Evolutionary conservation across 345 rosid genomes (phyloP).

Genomic region (Kernera saxatilis): DNA sequence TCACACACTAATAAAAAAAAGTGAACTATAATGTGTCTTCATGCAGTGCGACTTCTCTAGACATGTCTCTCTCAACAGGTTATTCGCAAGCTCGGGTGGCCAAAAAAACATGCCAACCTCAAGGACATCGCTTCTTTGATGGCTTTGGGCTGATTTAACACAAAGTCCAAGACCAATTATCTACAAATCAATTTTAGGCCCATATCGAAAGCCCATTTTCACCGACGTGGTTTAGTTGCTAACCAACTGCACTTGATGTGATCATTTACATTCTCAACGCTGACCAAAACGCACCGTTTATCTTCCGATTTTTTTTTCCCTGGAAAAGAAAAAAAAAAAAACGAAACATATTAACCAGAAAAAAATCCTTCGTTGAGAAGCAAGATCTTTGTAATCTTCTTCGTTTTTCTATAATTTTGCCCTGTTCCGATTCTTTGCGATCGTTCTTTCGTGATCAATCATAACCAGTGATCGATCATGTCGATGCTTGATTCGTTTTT

Average conservation of each 20-base stretch:
- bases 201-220: not conserved
- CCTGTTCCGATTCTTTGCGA: not conserved
- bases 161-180: too few relatives aligned
- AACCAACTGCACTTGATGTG: slow-evolving; percentile 1
- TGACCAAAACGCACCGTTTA: not conserved
- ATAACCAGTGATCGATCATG: slow-evolving; percentile 26
- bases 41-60: too few relatives aligned
- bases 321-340: not conserved
- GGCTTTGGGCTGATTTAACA: too few relatives aligned
- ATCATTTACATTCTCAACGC: not conserved
- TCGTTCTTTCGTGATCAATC: slow-evolving; percentile 2
- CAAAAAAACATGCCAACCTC: too few relatives aligned
- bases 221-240: slow-evolving; percentile 23
- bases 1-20: too few relatives aligned
- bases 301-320: not conserved
- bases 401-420: not conserved
- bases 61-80: too few relatives aligned
- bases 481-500: slow-evolving; percentile 89
- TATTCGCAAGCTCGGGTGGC: too few relatives aligned
- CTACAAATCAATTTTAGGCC: too few relatives aligned
- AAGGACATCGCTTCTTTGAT: too few relatives aligned
- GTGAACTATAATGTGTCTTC: too few relatives aligned
- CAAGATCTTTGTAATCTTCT: slow-evolving; percentile 16
- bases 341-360: not conserved
- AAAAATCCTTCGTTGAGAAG: slow-evolving; percentile 19